Percentiles rank a stretch among this genome's conserved stretches.
These are phyloP conservation scores for Waltergamsia citrina DNA, from an alignment of 2,329 filamentous ascomycete genomes.

Conservation along the genomic window DNA sequence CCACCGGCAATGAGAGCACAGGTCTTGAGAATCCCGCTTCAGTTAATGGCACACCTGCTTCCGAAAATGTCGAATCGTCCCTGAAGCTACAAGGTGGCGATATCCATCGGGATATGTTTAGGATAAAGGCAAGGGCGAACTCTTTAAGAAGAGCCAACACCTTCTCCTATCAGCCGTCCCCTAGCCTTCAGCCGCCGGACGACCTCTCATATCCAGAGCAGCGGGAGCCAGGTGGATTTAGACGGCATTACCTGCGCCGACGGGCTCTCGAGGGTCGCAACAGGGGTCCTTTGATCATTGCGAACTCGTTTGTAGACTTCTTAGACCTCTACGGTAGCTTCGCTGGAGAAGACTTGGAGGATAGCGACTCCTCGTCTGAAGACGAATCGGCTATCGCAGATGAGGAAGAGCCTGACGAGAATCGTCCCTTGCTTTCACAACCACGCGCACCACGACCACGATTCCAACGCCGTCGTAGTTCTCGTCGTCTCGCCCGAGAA, in stretches of 20 bases:
- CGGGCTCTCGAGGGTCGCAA: constrained; percentile 26
- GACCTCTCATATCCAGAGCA: constrained; percentile 26
- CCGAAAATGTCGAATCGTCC: constrained; percentile 48
- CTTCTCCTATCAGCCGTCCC: constrained; percentile 46
- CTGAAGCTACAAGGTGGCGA: constrained; percentile 66
- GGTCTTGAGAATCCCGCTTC: too few relatives aligned
- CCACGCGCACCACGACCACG: constrained; percentile 23
- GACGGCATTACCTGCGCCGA: constrained; percentile 29
- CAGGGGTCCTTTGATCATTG: constrained; percentile 40
- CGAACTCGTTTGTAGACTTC: constrained; percentile 65
- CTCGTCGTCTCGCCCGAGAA: constrained; percentile 29
- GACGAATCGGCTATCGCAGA: constrained; percentile 48
- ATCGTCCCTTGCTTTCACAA: constrained; percentile 40
- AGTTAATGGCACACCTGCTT: not conserved
- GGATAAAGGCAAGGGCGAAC: constrained; percentile 49
- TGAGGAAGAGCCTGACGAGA: constrained; percentile 29
- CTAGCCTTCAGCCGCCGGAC: constrained; percentile 16
- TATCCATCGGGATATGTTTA: constrained; percentile 71
- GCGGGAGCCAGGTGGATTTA: constrained; percentile 36
- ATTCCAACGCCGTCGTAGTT: constrained; percentile 44
- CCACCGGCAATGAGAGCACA: not conserved
- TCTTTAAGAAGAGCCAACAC: constrained; percentile 52
- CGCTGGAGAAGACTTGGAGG: constrained; percentile 60
- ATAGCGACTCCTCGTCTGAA: constrained; percentile 31
- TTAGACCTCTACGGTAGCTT: constrained; percentile 69